These are phyloP conservation scores for Diaporthe humulicola DNA, from an alignment of 2,329 filamentous ascomycete genomes.

Conservation along the genomic window DNA sequence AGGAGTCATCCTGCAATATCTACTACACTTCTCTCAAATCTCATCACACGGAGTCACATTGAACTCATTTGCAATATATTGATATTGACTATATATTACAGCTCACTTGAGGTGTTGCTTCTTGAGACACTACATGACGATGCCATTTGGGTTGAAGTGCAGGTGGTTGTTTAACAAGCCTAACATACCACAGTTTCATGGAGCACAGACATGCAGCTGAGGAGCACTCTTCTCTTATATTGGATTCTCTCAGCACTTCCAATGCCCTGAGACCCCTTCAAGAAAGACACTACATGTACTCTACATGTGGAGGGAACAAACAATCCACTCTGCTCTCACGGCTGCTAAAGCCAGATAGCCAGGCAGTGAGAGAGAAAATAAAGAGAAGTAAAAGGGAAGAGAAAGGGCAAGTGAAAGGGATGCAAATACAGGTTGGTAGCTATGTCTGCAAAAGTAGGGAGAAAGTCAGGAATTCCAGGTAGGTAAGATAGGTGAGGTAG, in stretches of 20 bases:
- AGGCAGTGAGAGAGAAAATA: background rate
- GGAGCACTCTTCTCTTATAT: background rate
- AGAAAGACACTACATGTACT: background rate
- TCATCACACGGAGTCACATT: background rate
- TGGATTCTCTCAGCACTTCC: too few relatives aligned
- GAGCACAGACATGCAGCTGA: background rate
- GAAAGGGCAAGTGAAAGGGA: too few relatives aligned
- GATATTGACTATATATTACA: too few relatives aligned
- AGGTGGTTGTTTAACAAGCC: background rate
- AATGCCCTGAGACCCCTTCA: background rate
- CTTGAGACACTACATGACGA: background rate
- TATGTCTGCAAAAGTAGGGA: slow-evolving; percentile 8
- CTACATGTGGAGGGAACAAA: background rate
- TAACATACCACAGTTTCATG: background rate
- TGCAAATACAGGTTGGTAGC: slow-evolving; percentile 6
- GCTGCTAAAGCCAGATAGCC: background rate
- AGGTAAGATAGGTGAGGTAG: background rate
- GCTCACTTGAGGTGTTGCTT: background rate
- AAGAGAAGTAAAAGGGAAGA: background rate
- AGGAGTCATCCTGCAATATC: background rate
- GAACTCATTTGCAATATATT: background rate
- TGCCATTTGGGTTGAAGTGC: background rate
- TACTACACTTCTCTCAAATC: background rate
- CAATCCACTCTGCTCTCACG: background rate
- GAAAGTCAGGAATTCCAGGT: background rate